These are phyloP conservation scores for Colletotrichum sp. DNA, from an alignment of 2,329 filamentous ascomycete genomes.

Conservation along the genomic window DNA sequence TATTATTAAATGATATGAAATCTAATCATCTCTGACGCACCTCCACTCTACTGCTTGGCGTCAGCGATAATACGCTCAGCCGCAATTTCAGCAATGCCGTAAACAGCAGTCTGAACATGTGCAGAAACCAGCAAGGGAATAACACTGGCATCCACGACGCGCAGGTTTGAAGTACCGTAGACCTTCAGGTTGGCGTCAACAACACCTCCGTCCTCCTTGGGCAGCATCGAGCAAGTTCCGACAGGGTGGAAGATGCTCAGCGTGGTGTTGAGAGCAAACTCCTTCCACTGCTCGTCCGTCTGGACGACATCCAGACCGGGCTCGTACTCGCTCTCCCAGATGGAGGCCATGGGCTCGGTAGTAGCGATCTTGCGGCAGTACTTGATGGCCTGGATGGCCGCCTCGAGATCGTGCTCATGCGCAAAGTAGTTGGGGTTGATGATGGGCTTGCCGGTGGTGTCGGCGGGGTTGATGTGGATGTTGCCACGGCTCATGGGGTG, in stretches of 20 bases:
- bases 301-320: conserved; percentile 28
- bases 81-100: conserved; percentile 56
- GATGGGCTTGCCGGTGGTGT: conserved; percentile 33
- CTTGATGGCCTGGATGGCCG: conserved; percentile 34
- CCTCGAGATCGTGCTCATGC: conserved; percentile 25
- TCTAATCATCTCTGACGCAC: not conserved
- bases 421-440: conserved; percentile 37
- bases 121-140: conserved; percentile 53
- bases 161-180: conserved; percentile 51
- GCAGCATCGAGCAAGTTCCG: conserved; percentile 53
- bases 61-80: conserved; percentile 29
- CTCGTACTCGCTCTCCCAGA: conserved; percentile 38
- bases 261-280: conserved; percentile 22
- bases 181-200: conserved; percentile 49
- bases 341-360: conserved; percentile 32
- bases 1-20: not conserved
- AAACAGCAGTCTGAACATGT: conserved; percentile 56
- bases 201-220: conserved; percentile 47
- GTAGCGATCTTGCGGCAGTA: conserved; percentile 34
- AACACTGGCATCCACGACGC: conserved; percentile 54
- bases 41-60: not conserved
- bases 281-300: conserved; percentile 24
- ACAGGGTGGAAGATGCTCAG: conserved; percentile 42
- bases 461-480: conserved; percentile 38
- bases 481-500: conserved; percentile 35